These are phyloP conservation scores for Tripterygium wilfordii DNA, from an alignment of 177 flowering plant species.

Conservation along the genomic window DNA sequence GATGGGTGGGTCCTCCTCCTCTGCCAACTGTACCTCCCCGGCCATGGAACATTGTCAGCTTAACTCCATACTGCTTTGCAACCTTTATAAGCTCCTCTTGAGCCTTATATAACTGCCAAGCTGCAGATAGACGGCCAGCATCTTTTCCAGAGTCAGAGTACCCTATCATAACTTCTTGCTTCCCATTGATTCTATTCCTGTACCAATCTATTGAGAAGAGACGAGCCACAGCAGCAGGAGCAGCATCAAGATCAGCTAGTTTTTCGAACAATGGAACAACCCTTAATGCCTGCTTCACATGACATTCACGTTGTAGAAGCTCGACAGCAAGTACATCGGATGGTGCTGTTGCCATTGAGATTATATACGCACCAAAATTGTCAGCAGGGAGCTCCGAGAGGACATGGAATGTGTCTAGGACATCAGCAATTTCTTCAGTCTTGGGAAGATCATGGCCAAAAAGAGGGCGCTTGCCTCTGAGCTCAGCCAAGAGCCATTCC, in stretches of 20 bases:
- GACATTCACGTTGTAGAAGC: conserved; percentile 73
- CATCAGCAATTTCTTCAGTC: conserved; percentile 67
- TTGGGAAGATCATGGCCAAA: conserved; percentile 68
- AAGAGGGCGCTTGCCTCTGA: conserved; percentile 64
- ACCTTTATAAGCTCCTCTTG: conserved; percentile 83
- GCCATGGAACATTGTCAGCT: conserved; percentile 91
- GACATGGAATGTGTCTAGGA: conserved; percentile 58
- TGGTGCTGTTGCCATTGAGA: conserved; percentile 75
- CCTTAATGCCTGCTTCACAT: conserved; percentile 46
- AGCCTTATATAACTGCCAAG: conserved; percentile 78
- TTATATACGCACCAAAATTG: conserved; percentile 66
- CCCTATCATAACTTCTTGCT: conserved; percentile 60
- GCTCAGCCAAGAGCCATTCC: conserved; percentile 68
- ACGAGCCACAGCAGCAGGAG: conserved; percentile 64
- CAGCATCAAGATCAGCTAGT: conserved; percentile 68
- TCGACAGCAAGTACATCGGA: conserved; percentile 80
- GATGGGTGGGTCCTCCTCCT: conserved; percentile 93
- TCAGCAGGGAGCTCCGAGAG: conserved; percentile 66
- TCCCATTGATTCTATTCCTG: conserved; percentile 48
- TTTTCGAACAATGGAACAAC: conserved; percentile 78
- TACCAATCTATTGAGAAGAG: conserved; percentile 76
- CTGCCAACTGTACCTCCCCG: conserved; percentile 91
- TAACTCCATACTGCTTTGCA: conserved; percentile 67
- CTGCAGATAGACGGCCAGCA: conserved; percentile 90
- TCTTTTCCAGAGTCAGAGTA: conserved; percentile 64